Base-by-base conservation (phyloP, 1,284 basidiomycete genomes). In the Heterobasidion parviporum region DNA sequence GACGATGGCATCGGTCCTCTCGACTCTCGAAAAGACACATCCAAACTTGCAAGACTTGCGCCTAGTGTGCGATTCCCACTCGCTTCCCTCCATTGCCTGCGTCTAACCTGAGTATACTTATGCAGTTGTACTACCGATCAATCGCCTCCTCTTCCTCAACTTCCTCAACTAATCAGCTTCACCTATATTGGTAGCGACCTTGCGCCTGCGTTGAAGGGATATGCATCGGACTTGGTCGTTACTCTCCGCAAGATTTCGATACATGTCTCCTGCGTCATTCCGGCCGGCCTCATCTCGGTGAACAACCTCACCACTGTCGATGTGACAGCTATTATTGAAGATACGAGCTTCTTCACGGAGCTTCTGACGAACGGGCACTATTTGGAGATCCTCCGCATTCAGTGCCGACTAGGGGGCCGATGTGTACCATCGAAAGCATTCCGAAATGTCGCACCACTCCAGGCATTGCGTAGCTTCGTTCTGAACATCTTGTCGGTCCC, bases 231-330 rank as follows among this genome's bases (percentile, higher is more conserved):
- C 56, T 83, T 82, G 60, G 77, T 77, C 14, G 68, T 73, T 8
- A 73, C 76, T 0, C 70, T 88, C 36, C 81, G 79, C 20, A 78
- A 76, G 6, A 64, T 87, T 44, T 75, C 75, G 16, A 69, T 87
- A 58, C 81, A 80, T 61, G 72, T 70, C 16, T 71, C 73, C 38
- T 83, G 81, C 77, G 68, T 71, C n/a, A 82, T 84, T 68, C 81
- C 83, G 7, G 65, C 74, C 0, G 71, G 77, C 9, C 68, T 71
- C 36, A 70, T 87, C 56, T 77, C 78, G 32, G 72, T 85, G 54
- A 79, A 81, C 34, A 82, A 85, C 65, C 76, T 88, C 43, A 84
- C 83, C 2, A 74, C 78, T 56, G 74, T 88, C 57, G 73, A 81
- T 60, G 85, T 87, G 64, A 72, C 75, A 7, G 82, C 82, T 5